These are phyloP conservation scores for Alternaria brassicae DNA, from an alignment of 2,329 filamentous ascomycete species.

Conservation along the genomic window DNA sequence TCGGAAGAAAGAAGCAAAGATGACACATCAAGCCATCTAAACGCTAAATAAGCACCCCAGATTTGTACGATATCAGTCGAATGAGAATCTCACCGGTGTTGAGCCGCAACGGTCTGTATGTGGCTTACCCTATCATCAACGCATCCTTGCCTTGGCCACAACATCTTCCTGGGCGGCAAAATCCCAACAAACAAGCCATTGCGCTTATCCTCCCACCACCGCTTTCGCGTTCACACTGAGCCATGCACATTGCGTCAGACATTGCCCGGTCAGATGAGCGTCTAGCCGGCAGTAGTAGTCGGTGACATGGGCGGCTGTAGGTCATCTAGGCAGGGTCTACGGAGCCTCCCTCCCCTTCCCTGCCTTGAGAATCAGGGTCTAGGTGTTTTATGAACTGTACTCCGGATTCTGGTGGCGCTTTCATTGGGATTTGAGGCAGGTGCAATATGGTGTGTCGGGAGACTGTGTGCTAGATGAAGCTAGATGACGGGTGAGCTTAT, in stretches of 20 bases:
- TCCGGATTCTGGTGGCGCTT: constrained; percentile 5
- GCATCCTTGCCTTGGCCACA: constrained; percentile 3
- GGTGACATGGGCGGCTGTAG: constrained; percentile 4
- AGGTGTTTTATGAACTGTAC: constrained; percentile 8
- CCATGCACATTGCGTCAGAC: constrained; percentile 3
- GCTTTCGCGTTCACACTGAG: not conserved
- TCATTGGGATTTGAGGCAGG: not conserved
- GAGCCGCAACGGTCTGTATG: constrained; percentile 16
- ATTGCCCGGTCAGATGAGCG: constrained; percentile 2
- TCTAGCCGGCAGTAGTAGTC: not conserved
- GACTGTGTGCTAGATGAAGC: constrained; percentile 12
- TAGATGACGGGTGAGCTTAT: constrained; percentile 20
- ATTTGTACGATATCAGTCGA: constrained; percentile 4
- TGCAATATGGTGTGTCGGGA: constrained; percentile 13
- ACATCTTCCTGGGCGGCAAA: constrained; percentile 17
- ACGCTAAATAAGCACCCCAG: not conserved
- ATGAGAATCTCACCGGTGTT: constrained; percentile 17
- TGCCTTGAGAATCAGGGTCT: not conserved
- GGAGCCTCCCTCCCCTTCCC: not conserved
- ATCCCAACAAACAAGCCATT: constrained; percentile 19
- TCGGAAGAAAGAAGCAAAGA: not conserved
- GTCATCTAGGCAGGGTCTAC: constrained; percentile 10
- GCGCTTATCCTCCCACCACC: constrained; percentile 10
- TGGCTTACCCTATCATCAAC: constrained; percentile 6
- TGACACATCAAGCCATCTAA: constrained; percentile 1